These are phyloP conservation scores for Plicaturopsis crispa DNA, from an alignment of 768 basidiomycete genomes.

Conservation along the genomic window DNA sequence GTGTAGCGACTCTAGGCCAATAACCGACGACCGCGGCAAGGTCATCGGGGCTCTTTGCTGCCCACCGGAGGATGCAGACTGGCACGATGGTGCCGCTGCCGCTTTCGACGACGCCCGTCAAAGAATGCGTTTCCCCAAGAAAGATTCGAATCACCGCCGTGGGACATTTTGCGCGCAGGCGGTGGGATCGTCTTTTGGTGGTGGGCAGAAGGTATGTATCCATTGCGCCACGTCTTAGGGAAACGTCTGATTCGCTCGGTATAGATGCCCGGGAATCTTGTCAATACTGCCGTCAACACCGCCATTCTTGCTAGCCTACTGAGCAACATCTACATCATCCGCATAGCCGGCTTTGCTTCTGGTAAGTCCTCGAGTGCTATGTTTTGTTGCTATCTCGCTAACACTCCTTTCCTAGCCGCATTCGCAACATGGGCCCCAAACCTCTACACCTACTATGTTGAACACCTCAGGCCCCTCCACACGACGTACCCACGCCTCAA, in stretches of 20 bases:
- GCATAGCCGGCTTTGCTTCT: constrained; percentile 10
- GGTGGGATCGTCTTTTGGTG: constrained; percentile 19
- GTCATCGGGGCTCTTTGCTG: not conserved
- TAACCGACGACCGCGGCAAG: not conserved
- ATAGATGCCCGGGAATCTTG: constrained; percentile 2
- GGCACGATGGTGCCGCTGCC: not conserved
- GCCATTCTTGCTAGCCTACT: not conserved
- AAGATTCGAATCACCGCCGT: constrained; percentile 8
- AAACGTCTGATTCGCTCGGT: not conserved
- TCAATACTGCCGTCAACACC: not conserved
- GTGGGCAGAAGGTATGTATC: constrained; percentile 14
- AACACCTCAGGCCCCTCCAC: not conserved
- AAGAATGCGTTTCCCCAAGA: constrained; percentile 2
- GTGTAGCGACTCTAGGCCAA: not conserved
- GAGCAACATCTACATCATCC: not conserved
- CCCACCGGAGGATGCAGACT: not conserved
- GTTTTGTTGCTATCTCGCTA: not conserved
- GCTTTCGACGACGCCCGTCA: not conserved
- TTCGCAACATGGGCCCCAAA: constrained; percentile 11
- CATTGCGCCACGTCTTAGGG: not conserved
- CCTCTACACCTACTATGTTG: constrained; percentile 6
- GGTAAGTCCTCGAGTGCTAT: constrained; percentile 2
- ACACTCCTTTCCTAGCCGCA: not conserved
- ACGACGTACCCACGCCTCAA: not conserved
- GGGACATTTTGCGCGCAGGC: constrained; percentile 14